Base-by-base conservation (phyloP, 2,329 filamentous ascomycete genomes). In the Rutstroemia sydowiana region DNA sequence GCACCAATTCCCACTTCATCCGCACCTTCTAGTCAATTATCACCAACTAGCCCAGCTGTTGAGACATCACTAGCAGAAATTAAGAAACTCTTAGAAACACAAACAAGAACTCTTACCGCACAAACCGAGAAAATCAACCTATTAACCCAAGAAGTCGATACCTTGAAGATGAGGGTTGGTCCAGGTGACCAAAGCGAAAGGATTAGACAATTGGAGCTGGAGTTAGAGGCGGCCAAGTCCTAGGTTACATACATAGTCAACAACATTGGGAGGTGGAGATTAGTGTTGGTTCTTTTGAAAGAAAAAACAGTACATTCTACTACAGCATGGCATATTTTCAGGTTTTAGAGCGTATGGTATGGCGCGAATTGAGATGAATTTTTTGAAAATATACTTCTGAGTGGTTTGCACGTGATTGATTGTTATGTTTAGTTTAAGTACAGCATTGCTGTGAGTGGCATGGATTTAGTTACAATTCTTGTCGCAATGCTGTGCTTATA, bases 111-210 rank as follows among this genome's bases (percentile, higher is more conserved):
- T 58, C 87, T 95, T 65, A 81, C 75, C 56, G 75, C 79, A n/a
- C 87, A 95, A 70, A 86, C 79, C 45, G 78, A 87, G 64, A 84
- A 90, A 68, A 89, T 95, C 61, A 76, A 76, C 45, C 74, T 76
- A 26, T 71, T 95, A 44, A 79, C 86, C 2, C 70, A 73, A 28
- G 88, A 95, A 68, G 84, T 95, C 13, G 88, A 93, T 65, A 77
- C 79, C 14, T 75, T 96, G 61, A 95, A 95, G 78, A 81, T 81
- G 69, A 86, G 82, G 68, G 76, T 91, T 54, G 79, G 78, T n/a
- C 70, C 68, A 18, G 66, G 71, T 26, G 59, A 57, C n/a, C 74
- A 78, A 61, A 81, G 84, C 64, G 81, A 85, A 73, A 84, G 75
- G 66, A 81, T 85, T 70, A 74, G 81, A 45, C 85, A 85, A 63